Base-by-base conservation (phyloP, 225 moss, liverwort and hornwort genomes). In the Neckera pumila region DNA sequence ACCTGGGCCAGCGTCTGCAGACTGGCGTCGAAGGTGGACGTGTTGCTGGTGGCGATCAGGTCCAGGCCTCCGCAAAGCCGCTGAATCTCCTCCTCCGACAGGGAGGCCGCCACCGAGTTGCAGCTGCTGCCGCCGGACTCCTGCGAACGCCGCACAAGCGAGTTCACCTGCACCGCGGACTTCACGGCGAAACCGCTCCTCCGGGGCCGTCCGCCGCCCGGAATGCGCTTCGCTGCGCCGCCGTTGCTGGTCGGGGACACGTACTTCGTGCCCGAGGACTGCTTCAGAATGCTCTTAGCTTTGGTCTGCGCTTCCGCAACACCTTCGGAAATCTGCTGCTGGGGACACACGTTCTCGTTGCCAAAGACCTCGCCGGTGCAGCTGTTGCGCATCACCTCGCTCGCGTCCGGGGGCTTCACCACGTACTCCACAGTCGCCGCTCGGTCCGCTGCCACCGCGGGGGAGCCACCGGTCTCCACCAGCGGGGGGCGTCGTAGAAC, bases 321-420 rank as follows among this genome's bases (percentile, higher is more conserved):
- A 40, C 87, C 72, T 28, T 91, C 94, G 23, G 90, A 86, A 23
- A 62, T 61, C 54, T 67, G 89, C 42, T 78, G 70, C 72, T 84
- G 84, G 31, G 94, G 94, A 42, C 64, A 85, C 34, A 89, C 89
- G 36, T 94, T 94, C 88, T 94, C 94, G 87, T 94, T 94, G 17
- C 33, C 94, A 40, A 94, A 94, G 2, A 93, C 93, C 87, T 94
- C 94, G 51, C 94, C 94, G 10, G 94, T 94, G 61, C 91, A 93
- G 83, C 93, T 94, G 85, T 94, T 94, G 22, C 94, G 89, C 85
- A 94, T 93, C 82, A 94, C 84, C 87, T 93, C 89, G 80, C 83
- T 91, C 45, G 87, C 53, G 54, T 92, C 93, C 43, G 93, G 92
- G 11, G 89, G 90, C 79, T 87, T 92, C 75, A 94, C 94, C 78